Base-by-base conservation (phyloP, 225 moss, liverwort and hornwort genomes). In the Polytrichum commune region DNA sequence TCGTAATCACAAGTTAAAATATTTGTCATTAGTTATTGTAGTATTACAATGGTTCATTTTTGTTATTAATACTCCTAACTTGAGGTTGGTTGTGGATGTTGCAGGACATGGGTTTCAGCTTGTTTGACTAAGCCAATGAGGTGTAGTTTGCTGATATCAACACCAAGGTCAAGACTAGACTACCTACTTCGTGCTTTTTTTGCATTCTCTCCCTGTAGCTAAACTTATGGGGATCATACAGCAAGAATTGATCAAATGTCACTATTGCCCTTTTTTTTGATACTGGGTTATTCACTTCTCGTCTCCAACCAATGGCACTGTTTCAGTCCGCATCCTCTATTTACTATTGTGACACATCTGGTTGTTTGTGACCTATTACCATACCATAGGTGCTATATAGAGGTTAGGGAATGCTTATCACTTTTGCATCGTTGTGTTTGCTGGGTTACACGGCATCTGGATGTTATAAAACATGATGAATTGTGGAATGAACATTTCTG, bases 31-130 rank as follows among this genome's bases (percentile, higher is more conserved):
- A 16, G 13, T 16, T 46, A 0, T 46, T 3, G 1, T 10, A 46
- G 3, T 13, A 0, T 4, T 46, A 9, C 63, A 46, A 19, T 35
- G 29, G 8, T 62, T 8, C 0, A 67, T 46, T 29, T 28, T 24
- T 23, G 5, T 7, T 0, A 58, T 23, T 27, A 0, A 1, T 23
- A 0, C 16, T 68, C 20, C 33, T 77, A 1, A 75, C 24, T 69
- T 27, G 0, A 6, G 23, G 1, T 4, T 13, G 0, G 67, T 25
- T 68, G 53, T 19, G 54, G 1, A 61, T 19, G 58, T 82, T 33
- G 82, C 87, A 90, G 87, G 88, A 90, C 66, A 88, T 90, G 88
- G 90, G 88, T 67, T 85, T 90, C 76, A 78, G 90, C 76, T 76
- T 90, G 75, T 90, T 90, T 28, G 88, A 90, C 57, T 90, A 73